These are phyloP conservation scores for Penicillium turbatum DNA, from an alignment of 495 filamentous ascomycete genomes.

Conservation along the genomic window DNA sequence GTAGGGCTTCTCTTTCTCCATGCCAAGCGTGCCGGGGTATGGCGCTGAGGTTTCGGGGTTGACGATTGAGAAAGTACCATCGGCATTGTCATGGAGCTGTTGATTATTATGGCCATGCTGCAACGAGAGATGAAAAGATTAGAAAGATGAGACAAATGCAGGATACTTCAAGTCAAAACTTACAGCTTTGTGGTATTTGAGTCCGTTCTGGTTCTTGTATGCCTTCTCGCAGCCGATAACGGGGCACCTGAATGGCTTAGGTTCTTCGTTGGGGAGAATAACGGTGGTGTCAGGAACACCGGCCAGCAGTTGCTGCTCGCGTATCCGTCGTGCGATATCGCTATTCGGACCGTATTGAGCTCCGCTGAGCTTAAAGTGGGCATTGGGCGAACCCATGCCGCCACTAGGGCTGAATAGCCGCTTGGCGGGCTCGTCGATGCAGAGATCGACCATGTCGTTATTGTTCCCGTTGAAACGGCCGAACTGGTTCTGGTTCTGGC, in stretches of 20 bases:
- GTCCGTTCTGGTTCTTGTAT: conserved; percentile 98
- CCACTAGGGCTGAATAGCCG: conserved; percentile 83
- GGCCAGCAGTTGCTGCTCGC: conserved; percentile 70
- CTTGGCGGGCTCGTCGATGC: conserved; percentile 95
- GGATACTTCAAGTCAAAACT: conserved; percentile 24
- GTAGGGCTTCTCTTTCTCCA: conserved; percentile 99
- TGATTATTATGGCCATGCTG: conserved; percentile 95
- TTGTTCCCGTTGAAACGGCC: conserved; percentile 38
- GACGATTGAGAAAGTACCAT: conserved; percentile 97
- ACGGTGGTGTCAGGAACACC: conserved; percentile 54
- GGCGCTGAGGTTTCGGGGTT: conserved; percentile 91
- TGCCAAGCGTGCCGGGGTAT: conserved; percentile 92
- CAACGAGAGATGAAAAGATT: conserved; percentile 4
- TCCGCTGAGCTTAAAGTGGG: conserved; percentile 65
- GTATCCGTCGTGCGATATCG: conserved; percentile 63
- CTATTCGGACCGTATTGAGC: conserved; percentile 71
- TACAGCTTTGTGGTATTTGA: conserved; percentile 80
- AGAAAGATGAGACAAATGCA: conserved; percentile 3
- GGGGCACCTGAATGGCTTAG: conserved; percentile 95
- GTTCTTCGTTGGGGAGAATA: conserved; percentile 59
- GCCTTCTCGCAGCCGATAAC: conserved; percentile 99
- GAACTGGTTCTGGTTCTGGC: conserved; percentile 51
- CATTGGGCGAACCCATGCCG: conserved; percentile 63
- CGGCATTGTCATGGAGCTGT: conserved; percentile 88
- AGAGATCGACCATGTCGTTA: conserved; percentile 63